Conservation (phyloP, 1,284 basidiomycete species). For the Gymnopus androsaceus region DNA sequence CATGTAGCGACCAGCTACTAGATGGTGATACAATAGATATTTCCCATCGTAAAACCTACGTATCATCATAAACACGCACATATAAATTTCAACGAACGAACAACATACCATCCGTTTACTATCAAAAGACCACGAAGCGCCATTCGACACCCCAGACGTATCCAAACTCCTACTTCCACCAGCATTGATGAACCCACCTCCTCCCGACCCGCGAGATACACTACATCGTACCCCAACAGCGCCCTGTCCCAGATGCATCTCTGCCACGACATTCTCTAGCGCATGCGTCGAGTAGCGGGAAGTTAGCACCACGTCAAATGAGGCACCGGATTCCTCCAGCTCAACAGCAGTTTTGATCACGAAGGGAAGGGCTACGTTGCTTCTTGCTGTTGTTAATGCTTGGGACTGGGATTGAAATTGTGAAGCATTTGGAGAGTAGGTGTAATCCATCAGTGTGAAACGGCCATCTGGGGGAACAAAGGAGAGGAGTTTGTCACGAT, state of each 20-base stretch:
- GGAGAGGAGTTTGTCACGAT: constrained; percentile 77
- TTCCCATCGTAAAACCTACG: constrained; percentile 74
- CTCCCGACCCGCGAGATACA: constrained; percentile 61
- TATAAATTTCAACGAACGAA: constrained; percentile 7
- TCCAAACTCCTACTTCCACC: constrained; percentile 18
- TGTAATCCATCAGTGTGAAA: constrained; percentile 87
- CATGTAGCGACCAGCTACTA: constrained; percentile 72
- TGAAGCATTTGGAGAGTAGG: constrained; percentile 51
- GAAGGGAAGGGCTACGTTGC: constrained; percentile 66
- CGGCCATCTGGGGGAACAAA: constrained; percentile 95
- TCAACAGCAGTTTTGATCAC: constrained; percentile 61
- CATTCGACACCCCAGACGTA: constrained; percentile 26
- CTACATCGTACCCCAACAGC: constrained; percentile 68
- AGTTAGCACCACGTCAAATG: constrained; percentile 70
- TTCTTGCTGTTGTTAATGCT: constrained; percentile 35
- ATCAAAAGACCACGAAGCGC: constrained; percentile 77
- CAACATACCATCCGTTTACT: constrained; percentile 58
- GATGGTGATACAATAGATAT: constrained; percentile 70
- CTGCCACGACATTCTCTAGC: constrained; percentile 71
- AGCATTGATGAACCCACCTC: constrained; percentile 38
- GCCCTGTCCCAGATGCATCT: constrained; percentile 74
- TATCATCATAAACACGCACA: not conserved
- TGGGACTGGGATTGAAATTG: constrained; percentile 22
- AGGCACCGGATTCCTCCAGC: constrained; percentile 69
- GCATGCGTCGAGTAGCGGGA: constrained; percentile 66